These are phyloP conservation scores for Aspergillus panamensis DNA, from an alignment of 495 filamentous ascomycete species.

Conservation along the genomic window DNA sequence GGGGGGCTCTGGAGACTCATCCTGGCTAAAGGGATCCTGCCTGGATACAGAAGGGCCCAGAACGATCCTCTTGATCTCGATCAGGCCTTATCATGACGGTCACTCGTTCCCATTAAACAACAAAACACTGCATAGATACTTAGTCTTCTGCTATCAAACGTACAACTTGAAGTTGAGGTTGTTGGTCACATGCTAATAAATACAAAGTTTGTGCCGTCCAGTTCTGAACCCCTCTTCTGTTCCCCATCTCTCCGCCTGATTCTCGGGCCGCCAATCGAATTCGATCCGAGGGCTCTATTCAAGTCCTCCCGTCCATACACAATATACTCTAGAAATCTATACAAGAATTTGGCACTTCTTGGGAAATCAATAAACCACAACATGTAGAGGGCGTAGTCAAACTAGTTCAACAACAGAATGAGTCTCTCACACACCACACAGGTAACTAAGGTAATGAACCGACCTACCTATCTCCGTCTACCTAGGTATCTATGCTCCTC, in stretches of 20 bases:
- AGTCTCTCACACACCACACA: too few relatives aligned
- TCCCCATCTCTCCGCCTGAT: neutral
- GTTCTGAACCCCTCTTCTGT: neutral
- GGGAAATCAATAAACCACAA: neutral
- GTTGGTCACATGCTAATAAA: too few relatives aligned
- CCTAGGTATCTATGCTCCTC: neutral
- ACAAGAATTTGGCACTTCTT: neutral
- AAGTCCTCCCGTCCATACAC: neutral
- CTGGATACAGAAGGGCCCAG: too few relatives aligned
- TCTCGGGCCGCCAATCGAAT: neutral
- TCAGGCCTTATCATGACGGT: too few relatives aligned
- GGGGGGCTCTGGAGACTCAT: too few relatives aligned
- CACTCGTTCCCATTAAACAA: too few relatives aligned
- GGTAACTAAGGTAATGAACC: neutral
- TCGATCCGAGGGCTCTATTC: neutral
- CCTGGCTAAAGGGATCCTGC: too few relatives aligned
- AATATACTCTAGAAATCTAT: neutral
- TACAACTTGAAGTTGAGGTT: too few relatives aligned
- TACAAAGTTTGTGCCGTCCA: too few relatives aligned
- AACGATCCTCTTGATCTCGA: too few relatives aligned
- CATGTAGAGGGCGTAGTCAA: neutral
- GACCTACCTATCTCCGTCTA: neutral
- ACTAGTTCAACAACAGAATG: neutral
- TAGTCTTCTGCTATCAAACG: too few relatives aligned
- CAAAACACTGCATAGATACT: too few relatives aligned